Evolutionary conservation across 1,284 basidiomycete genomes (phyloP), one percentile per base, ranked within the genome.

Genomic region (Apiotrichum mycotoxinovorans): DNA sequence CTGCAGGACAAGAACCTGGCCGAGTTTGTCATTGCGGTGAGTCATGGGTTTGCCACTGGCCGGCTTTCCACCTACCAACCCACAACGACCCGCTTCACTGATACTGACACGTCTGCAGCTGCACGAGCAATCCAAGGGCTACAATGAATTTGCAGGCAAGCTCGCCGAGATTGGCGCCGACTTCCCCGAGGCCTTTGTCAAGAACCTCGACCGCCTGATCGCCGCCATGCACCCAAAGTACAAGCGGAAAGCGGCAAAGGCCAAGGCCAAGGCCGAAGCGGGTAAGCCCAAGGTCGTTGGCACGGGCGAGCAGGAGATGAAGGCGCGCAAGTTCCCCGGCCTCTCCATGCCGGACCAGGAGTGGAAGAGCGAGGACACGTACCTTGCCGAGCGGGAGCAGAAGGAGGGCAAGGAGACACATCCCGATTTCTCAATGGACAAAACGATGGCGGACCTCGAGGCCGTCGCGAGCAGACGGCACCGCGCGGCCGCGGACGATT

Each of bases 221-320:
- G 83, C 95, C 51, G 89, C 84, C 60, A 84, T 98, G 82, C 96
- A 99, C 70, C 96, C 95, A 0, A 97, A 94, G 69, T 88, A 98
- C 81, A 96, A 93, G 81, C 89, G 91, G 77, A 85, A 82, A 69
- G 66, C 76, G 62, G 72, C 79, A 20, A 83, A 83, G 56, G 66
- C 67, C 48, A 72, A 76, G 62, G 65, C 69, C 44, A 64, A 69
- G 33, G 66, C 67, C n/a, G 52, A 56, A 41, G 66, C 52, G 34
- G 53, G 53, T 43, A 68, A 61, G 54, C 42, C 58, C 61, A 75
- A 70, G 73, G 78, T 66, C 65, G 74, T 51, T 47, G 70, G 46
- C 1, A 66, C 41, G 67, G 68, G 64, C 20, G 88, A 91, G 66
- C 76, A 83, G 66, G 87, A 94, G 66, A 84, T 88, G 72, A 84